These are phyloP conservation scores for Solanum hybrid DNA, from an alignment of 305 asterid species.

Conservation along the genomic window DNA sequence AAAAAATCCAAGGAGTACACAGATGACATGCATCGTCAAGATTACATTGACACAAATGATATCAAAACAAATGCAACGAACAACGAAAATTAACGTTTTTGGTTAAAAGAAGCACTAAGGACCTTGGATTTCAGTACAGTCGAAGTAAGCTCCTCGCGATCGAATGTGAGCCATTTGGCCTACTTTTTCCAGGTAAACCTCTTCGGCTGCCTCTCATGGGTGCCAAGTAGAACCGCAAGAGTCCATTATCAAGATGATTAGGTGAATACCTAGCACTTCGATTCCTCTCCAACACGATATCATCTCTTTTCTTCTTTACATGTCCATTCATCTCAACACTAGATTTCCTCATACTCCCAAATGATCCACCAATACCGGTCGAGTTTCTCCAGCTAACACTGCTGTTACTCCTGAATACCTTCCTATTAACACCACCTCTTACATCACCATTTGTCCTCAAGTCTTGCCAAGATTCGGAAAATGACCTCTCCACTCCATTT, in stretches of 20 bases:
- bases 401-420: conserved; percentile 60
- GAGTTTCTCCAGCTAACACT: conserved; percentile 81
- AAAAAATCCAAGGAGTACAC: conserved; percentile 5
- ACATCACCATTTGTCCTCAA: conserved; percentile 30
- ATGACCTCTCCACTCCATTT: conserved; percentile 72
- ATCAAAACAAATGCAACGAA: conserved; percentile 19
- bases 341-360: conserved; percentile 50
- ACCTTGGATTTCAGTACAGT: conserved; percentile 48
- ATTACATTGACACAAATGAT: conserved; percentile 19
- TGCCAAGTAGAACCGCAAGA: conserved; percentile 68
- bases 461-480: conserved; percentile 78
- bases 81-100: conserved; percentile 3
- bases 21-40: conserved; percentile 16
- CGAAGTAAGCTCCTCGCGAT: conserved; percentile 72
- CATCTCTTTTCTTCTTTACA: conserved; percentile 56
- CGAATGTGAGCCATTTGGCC: conserved; percentile 52
- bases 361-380: conserved; percentile 37
- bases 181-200: conserved; percentile 43
- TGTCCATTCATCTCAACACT: conserved; percentile 37
- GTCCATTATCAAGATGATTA: conserved; percentile 65
- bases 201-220: conserved; percentile 69
- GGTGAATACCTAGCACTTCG: conserved; percentile 73
- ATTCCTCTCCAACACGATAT: conserved; percentile 65
- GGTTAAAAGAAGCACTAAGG: conserved; percentile 23
- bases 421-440: conserved; percentile 41